phyloP scores from a whole-genome alignment of 352 stramenopile genomes.

The Pythium brachiatum region DNA sequence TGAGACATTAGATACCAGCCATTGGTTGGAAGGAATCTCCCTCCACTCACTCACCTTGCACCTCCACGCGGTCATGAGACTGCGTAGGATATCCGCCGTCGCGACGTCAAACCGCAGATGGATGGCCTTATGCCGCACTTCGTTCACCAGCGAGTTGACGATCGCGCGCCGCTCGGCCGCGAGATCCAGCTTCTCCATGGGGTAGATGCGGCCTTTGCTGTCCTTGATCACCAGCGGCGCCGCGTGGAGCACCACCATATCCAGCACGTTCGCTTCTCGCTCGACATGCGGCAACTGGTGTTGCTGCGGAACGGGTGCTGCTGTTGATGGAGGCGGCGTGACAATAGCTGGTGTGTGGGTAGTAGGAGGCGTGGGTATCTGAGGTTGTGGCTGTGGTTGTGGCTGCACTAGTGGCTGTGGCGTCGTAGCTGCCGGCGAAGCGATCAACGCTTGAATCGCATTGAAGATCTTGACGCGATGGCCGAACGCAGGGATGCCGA shows the following conservation, averaged over 20 bases:
- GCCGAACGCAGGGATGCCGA: slow-evolving; percentile 59
- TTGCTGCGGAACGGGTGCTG: not conserved
- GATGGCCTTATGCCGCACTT: slow-evolving; percentile 73
- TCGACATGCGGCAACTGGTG: slow-evolving; percentile 5
- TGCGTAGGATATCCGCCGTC: slow-evolving; percentile 68
- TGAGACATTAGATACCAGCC: too few species aligned
- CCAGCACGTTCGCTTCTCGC: slow-evolving; percentile 50
- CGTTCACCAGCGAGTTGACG: slow-evolving; percentile 61
- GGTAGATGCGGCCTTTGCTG: slow-evolving; percentile 61
- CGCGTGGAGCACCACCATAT: slow-evolving; percentile 81
- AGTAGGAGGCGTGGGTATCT: slow-evolving; percentile 1
- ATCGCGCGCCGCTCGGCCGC: slow-evolving; percentile 71
- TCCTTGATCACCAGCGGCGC: slow-evolving; percentile 79
- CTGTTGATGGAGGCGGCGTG: not conserved
- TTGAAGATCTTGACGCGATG: slow-evolving; percentile 59
- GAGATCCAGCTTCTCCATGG: slow-evolving; percentile 84
- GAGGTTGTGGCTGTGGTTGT: not conserved
- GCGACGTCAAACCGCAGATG: slow-evolving; percentile 77
- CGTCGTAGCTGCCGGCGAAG: not conserved
- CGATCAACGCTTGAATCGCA: slow-evolving; percentile 45
- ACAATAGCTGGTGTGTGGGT: slow-evolving; percentile 6
- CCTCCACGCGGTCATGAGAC: slow-evolving; percentile 74
- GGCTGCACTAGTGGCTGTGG: not conserved
- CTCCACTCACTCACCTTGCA: slow-evolving; percentile 23
- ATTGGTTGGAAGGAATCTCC: too few species aligned